Conservation (phyloP, 176 grass and related monocot genomes). For the Guadua angustifolia region DNA sequence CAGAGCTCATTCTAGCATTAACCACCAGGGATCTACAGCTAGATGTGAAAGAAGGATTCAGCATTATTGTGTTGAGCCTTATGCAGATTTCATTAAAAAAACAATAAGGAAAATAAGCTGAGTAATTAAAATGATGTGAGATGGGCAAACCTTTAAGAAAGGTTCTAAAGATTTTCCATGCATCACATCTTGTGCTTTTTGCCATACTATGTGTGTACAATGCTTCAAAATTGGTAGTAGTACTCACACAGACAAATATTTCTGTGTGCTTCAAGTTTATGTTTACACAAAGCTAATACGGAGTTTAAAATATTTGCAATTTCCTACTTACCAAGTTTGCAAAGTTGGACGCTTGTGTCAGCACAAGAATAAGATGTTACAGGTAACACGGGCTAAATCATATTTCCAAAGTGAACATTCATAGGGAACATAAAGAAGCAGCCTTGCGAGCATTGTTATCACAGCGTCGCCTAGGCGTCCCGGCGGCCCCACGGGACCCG, state of each 20-base stretch:
- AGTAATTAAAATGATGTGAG: not conserved
- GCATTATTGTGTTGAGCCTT: not conserved
- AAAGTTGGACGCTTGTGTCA: not conserved
- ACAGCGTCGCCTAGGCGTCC: no score
- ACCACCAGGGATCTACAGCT: not conserved
- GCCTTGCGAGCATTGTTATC: no score
- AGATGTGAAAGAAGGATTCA: not conserved
- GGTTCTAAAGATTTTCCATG: not conserved
- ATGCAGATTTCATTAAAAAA: constrained; percentile 3
- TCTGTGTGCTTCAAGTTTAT: not conserved
- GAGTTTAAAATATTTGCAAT: not conserved
- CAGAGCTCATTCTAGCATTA: not conserved
- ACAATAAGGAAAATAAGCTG: not conserved
- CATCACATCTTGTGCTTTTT: not conserved
- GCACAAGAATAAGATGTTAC: constrained; percentile 1
- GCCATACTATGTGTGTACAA: not conserved
- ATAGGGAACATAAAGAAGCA: not conserved
- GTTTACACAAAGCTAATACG: not conserved
- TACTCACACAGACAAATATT: not conserved
- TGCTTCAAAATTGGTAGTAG: not conserved
- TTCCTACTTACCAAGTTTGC: not conserved
- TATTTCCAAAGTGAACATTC: not conserved
- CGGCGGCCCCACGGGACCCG: no score
- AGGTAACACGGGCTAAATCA: not conserved
- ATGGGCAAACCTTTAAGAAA: not conserved